Percentiles rank a stretch among this genome's conserved stretches.
Evolutionary conservation across 2,329 filamentous ascomycete genomes (phyloP).

Genomic region (Trichoderma cornu-damae): DNA sequence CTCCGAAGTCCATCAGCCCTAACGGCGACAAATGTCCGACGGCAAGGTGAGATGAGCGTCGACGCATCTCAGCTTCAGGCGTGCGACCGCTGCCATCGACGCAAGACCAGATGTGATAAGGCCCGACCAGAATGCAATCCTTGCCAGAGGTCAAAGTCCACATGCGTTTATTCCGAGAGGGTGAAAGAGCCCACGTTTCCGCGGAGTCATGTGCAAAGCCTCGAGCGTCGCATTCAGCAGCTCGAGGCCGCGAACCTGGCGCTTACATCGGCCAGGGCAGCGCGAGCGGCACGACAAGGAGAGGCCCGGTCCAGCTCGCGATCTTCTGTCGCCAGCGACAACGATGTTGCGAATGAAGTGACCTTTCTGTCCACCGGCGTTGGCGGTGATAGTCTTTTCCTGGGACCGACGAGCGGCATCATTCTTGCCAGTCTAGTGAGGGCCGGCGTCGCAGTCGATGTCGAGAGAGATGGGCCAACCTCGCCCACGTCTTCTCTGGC

Average conservation of each 20-base stretch:
- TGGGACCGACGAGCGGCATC: slow-evolving; percentile 38
- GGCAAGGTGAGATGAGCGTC: neutral
- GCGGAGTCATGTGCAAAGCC: slow-evolving; percentile 31
- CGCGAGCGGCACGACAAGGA: slow-evolving; percentile 1
- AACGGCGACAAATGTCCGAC: neutral
- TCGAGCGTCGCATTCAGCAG: slow-evolving; percentile 33
- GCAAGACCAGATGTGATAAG: slow-evolving; percentile 40
- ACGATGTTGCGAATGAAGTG: slow-evolving; percentile 38
- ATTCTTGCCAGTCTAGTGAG: slow-evolving; percentile 37
- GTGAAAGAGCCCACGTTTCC: slow-evolving; percentile 29
- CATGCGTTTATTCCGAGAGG: slow-evolving; percentile 32
- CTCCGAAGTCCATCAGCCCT: neutral
- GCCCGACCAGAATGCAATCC: slow-evolving; percentile 33
- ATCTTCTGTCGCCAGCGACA: slow-evolving; percentile 3
- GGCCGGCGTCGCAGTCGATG: slow-evolving; percentile 19
- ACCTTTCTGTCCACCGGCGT: slow-evolving; percentile 39
- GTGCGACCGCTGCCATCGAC: slow-evolving; percentile 38
- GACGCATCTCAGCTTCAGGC: slow-evolving; percentile 22
- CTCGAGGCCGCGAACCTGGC: slow-evolving; percentile 30
- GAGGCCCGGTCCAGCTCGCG: slow-evolving; percentile 2
- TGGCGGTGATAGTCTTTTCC: slow-evolving; percentile 39
- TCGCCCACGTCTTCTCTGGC: slow-evolving; percentile 9
- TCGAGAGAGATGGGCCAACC: slow-evolving; percentile 18
- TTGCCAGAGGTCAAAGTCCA: slow-evolving; percentile 32
- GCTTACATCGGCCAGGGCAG: slow-evolving; percentile 21